Percentiles rank a stretch among this genome's conserved stretches.
These are phyloP conservation scores for Populus hybrid DNA, from an alignment of 441 rosid species.

Conservation along the genomic window DNA sequence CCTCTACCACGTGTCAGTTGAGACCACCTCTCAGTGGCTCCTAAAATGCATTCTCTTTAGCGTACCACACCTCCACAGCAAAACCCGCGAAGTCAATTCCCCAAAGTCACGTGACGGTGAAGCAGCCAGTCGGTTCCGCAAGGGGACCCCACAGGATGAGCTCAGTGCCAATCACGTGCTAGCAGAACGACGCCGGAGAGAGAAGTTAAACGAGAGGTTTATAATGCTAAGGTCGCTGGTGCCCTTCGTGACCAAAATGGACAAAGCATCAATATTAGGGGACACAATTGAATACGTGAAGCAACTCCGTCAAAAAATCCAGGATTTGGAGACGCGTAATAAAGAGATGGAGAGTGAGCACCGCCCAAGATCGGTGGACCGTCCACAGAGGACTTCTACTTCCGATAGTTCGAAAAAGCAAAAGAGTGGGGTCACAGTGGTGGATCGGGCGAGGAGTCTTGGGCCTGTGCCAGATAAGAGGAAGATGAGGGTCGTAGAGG, in stretches of 20 bases:
- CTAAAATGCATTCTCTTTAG: conserved; percentile 71
- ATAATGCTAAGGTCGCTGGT: conserved; percentile 69
- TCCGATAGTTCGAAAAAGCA: conserved; percentile 32
- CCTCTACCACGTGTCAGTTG: conserved; percentile 26
- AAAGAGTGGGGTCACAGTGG: conserved; percentile 32
- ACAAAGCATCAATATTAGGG: conserved; percentile 89
- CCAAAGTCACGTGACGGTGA: conserved; percentile 47
- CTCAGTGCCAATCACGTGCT: conserved; percentile 81
- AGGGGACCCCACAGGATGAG: conserved; percentile 47
- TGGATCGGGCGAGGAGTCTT: conserved; percentile 18
- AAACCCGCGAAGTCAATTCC: conserved; percentile 49
- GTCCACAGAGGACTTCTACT: conserved; percentile 24
- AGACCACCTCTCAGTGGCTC: conserved; percentile 67
- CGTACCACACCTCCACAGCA: conserved; percentile 67
- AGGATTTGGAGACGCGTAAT: conserved; percentile 61
- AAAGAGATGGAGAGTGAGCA: conserved; percentile 44
- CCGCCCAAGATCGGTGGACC: conserved; percentile 29
- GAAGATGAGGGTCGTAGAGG: conserved; percentile 52
- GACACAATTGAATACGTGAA: conserved; percentile 92
- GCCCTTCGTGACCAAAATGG: conserved; percentile 94
- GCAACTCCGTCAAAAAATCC: conserved; percentile 69
- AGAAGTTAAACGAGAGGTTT: conserved; percentile 88
- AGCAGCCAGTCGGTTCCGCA: conserved; percentile 38
- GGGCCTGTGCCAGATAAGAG: conserved; percentile 35
- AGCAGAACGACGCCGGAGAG: conserved; percentile 91